Evolutionary conservation across 441 rosid genomes (phyloP).

Genomic region (Biscutella laevigata): DNA sequence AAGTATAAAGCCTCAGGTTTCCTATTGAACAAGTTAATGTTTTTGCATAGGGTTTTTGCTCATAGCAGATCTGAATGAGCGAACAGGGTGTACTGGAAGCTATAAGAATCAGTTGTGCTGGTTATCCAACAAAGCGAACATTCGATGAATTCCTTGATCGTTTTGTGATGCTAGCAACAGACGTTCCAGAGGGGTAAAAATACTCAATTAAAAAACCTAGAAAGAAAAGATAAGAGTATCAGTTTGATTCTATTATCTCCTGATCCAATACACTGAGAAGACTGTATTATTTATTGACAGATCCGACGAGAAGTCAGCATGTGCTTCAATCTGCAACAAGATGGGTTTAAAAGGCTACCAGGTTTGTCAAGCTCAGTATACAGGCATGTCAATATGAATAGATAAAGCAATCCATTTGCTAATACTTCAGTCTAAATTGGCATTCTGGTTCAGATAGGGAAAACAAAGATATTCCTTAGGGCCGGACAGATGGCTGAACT

Average conservation of each 20-base stretch:
- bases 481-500: conserved; percentile 60
- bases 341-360: conserved; percentile 45
- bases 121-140: conserved; percentile 46
- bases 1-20: conserved; percentile 17
- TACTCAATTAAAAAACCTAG: background rate
- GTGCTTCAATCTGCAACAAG: conserved; percentile 34
- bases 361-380: conserved; percentile 25
- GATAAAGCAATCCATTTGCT: background rate
- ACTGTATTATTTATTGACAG: conserved; percentile 19
- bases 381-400: conserved; percentile 6
- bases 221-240: background rate
- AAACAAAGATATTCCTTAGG: conserved; percentile 44
- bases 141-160: conserved; percentile 48
- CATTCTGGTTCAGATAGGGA: conserved; percentile 38
- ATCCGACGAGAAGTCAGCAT: conserved; percentile 39
- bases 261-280: conserved; percentile 9
- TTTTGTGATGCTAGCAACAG: conserved; percentile 40
- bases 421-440: conserved; percentile 7
- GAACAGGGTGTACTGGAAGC: conserved; percentile 52
- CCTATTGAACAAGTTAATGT: conserved; percentile 7
- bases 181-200: conserved; percentile 36
- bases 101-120: conserved; percentile 50
- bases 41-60: conserved; percentile 1
- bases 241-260: background rate
- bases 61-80: background rate